Evolutionary conservation across 768 basidiomycete genomes (phyloP).

Genomic region (Lactifluus pinguis): DNA sequence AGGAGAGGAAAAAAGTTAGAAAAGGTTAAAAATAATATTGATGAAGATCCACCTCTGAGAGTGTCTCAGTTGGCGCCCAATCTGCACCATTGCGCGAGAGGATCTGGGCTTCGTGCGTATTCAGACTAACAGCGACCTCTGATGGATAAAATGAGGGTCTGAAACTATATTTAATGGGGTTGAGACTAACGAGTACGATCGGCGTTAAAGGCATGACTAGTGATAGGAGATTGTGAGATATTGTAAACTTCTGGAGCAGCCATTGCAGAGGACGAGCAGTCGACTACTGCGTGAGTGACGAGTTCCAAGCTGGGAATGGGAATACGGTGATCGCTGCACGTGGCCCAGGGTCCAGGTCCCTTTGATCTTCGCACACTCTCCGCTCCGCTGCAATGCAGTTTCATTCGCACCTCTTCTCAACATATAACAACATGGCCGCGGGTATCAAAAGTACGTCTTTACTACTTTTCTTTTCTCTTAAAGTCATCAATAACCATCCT

Average conservation of each 20-base stretch:
- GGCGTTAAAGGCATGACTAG: conserved; percentile 84
- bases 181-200: conserved; percentile 69
- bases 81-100: conserved; percentile 55
- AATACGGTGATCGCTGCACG: no score
- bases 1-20: not conserved
- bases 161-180: conserved; percentile 7
- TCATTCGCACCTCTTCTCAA: not conserved
- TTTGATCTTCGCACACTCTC: not conserved
- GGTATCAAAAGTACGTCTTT: conserved; percentile 18
- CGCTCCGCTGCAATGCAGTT: not conserved
- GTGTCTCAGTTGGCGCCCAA: conserved; percentile 65
- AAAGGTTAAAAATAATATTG: not conserved
- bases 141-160: conserved; percentile 5
- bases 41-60: conserved; percentile 62
- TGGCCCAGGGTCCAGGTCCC: not conserved
- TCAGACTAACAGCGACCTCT: conserved; percentile 91
- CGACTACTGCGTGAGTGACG: conserved; percentile 49
- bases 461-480: not conserved
- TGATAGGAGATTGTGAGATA: conserved; percentile 77
- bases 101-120: conserved; percentile 83
- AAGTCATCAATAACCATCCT: not conserved
- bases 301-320: not conserved
- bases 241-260: conserved; percentile 70
- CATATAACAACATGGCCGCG: conserved; percentile 18
- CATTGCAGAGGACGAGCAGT: conserved; percentile 79